Evolutionary conservation across 2,329 filamentous ascomycete genomes (phyloP), one percentile per base, ranked within the genome.

Genomic region (Colletotrichum costaricense): DNA sequence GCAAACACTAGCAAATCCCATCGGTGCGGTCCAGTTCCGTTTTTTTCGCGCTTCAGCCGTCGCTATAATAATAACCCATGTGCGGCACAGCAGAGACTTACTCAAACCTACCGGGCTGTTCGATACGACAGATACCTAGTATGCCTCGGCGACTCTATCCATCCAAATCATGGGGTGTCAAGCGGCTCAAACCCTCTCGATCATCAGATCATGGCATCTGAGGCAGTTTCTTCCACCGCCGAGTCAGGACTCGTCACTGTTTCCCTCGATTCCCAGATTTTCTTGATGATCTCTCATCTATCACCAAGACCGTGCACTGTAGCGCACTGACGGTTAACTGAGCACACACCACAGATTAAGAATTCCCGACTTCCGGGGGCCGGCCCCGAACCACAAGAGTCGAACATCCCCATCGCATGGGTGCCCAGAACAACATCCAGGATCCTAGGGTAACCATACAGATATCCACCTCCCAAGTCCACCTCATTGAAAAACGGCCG

Each of bases 21-120:
- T 35, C 67, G n/a, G 33, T 26, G 65, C 49, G 69, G 58, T 64
- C 24, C 55, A 35, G 28, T 64, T 69, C 69, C 60, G 58, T 28
- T 55, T 67, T 56, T 46, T 62, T 46, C 56, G 68, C 67, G 24
- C 63, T 52, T 30, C 12, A 52, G 22, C 49, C 49, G 5, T 56
- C n/a, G 14, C 46, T 62, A 22, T 24, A 42, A 49, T 24, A 42
- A 42, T 19, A 8, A 22, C 16, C 35, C 33, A 28, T 42, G 49
- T 11, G 7, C 52, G 52, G 22, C 52, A 42, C 52, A 38, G 22
- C 22, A 42, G 7, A 12, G 28, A 49, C 52, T 49, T 12, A 26
- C 26, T 49, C 19, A 19, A 22, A 49, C 19, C 42, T 11, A n/a
- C 42, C 6, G 42, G 42, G 42, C 42, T 22, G 19, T 49, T 49